Evolutionary conservation across 176 grass and related monocot genomes (phyloP).

Genomic region (Coix lacrymajobi): DNA sequence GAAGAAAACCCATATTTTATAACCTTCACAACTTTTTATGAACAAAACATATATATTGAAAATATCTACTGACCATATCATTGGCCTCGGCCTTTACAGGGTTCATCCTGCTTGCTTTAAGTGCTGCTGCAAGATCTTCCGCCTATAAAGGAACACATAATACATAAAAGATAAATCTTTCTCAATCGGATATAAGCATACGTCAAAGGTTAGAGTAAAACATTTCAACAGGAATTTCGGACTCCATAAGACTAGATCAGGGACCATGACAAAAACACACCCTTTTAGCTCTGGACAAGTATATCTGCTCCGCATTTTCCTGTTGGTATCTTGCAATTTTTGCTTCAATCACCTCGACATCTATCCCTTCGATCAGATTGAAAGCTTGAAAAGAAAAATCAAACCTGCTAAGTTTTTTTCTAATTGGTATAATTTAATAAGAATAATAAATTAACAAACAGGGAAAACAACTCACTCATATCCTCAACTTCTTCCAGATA

Average conservation of each 20-base stretch:
- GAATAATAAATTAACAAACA: not conserved
- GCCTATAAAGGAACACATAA: slow-evolving; percentile 45
- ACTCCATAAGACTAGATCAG: not conserved
- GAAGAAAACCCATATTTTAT: not conserved
- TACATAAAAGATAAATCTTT: not conserved
- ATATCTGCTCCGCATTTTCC: slow-evolving; percentile 70
- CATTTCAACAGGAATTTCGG: not conserved
- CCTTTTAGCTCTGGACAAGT: too few species aligned
- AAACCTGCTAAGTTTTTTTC: not conserved
- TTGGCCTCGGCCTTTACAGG: slow-evolving; percentile 31
- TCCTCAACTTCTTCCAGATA: slow-evolving; percentile 95
- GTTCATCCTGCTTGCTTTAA: slow-evolving; percentile 64
- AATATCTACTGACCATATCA: slow-evolving; percentile 49
- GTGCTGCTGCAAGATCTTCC: slow-evolving; percentile 81
- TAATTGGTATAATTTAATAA: not conserved
- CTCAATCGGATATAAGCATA: not conserved
- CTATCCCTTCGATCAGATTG: slow-evolving; percentile 75
- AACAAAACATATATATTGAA: not conserved
- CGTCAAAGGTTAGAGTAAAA: not conserved
- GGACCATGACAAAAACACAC: not conserved
- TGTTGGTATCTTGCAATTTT: slow-evolving; percentile 72
- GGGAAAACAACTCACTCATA: slow-evolving; percentile 61
- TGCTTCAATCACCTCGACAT: slow-evolving; percentile 65
- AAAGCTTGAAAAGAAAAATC: slow-evolving; percentile 44
- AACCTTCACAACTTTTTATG: not conserved